Evolutionary conservation across 257 asterid species (phyloP).

Genomic region (Gynochthodes officinalis): DNA sequence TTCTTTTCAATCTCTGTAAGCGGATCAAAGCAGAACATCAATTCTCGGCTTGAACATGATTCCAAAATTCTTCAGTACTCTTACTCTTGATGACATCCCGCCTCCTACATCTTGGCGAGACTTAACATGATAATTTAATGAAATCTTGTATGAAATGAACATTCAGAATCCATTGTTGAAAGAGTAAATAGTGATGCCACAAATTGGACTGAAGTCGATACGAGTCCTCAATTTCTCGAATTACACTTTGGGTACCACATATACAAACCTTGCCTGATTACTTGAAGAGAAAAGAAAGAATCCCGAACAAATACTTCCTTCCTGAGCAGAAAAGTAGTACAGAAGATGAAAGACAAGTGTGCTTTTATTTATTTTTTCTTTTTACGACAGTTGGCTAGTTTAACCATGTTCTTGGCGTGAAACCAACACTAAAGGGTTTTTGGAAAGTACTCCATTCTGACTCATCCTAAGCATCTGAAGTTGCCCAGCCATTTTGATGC

Average conservation of each 20-base stretch:
- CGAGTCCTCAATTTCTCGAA: constrained; percentile 74
- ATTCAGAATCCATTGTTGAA: constrained; percentile 67
- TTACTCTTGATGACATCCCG: constrained; percentile 1
- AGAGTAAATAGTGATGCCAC: constrained; percentile 54
- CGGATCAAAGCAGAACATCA: constrained; percentile 18
- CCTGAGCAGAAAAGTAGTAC: background rate
- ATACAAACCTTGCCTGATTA: background rate
- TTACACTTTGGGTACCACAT: constrained; percentile 52
- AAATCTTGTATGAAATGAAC: no score
- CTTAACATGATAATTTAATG: background rate
- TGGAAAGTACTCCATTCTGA: constrained; percentile 44
- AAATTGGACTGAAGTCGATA: constrained; percentile 85
- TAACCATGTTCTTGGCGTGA: constrained; percentile 83
- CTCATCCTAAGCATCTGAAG: constrained; percentile 44
- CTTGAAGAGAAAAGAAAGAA: background rate
- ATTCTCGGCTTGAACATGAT: constrained; percentile 15
- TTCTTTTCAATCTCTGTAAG: background rate
- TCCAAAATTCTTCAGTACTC: constrained; percentile 56
- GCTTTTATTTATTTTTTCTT: background rate
- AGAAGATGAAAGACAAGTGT: background rate
- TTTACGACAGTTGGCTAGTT: constrained; percentile 60
- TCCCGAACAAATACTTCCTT: background rate
- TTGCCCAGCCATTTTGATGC: constrained; percentile 78
- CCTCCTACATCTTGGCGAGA: background rate
- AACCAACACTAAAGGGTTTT: constrained; percentile 47